A percentile compares a stretch with the other conserved stretches of the same genome.
phyloP scores from a whole-genome alignment of 768 basidiomycete species.

The Mycena galericulata region DNA sequence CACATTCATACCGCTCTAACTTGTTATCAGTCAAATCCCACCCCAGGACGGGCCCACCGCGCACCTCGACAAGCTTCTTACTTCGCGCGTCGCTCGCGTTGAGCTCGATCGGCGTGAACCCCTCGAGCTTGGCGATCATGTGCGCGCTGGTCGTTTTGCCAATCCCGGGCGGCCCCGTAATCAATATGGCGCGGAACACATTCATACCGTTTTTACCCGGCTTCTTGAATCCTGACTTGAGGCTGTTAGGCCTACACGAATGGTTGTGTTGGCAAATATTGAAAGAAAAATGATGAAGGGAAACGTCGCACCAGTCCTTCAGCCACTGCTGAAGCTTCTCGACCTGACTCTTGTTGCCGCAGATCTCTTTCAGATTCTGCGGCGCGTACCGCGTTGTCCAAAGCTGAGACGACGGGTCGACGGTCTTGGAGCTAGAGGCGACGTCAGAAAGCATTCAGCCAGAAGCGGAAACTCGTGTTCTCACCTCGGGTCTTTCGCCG shows the following conservation, averaged over 20 bases:
- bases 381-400: conserved; percentile 99
- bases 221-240: conserved; percentile 88
- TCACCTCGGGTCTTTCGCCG: conserved; percentile 48
- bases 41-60: conserved; percentile 24
- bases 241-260: conserved; percentile 72
- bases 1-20: conserved; percentile 88
- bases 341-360: conserved; percentile 93
- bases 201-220: conserved; percentile 94
- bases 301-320: conserved; percentile 83
- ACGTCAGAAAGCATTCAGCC: background rate
- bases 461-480: conserved; percentile 6
- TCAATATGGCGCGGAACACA: conserved; percentile 85
- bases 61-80: conserved; percentile 95
- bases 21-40: too few species aligned
- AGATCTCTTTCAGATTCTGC: conserved; percentile 86
- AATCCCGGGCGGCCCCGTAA: conserved; percentile 96
- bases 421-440: conserved; percentile 40
- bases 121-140: conserved; percentile 88
- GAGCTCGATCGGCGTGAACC: conserved; percentile 93
- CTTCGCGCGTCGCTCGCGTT: conserved; percentile 97
- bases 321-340: conserved; percentile 93
- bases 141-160: conserved; percentile 98
- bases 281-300: background rate
- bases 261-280: background rate
- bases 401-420: conserved; percentile 72